Conservation (phyloP, 306 rosid species). For the Abrus precatorius region DNA sequence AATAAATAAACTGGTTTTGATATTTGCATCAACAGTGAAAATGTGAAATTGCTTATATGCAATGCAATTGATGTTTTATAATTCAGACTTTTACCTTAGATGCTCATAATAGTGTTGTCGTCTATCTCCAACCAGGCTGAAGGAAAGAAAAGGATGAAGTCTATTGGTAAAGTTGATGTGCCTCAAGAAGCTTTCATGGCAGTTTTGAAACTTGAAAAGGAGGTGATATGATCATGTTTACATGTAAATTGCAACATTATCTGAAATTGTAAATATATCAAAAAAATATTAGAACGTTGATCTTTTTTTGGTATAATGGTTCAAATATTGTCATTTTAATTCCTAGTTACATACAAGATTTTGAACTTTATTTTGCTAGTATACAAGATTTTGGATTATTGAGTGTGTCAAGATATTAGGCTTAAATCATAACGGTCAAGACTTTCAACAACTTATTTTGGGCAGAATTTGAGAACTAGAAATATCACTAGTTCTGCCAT, state of each 20-base stretch:
- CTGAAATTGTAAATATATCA: constrained; percentile 47
- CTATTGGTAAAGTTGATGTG: constrained; percentile 92
- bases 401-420: not conserved
- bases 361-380: not conserved
- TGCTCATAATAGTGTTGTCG: constrained; percentile 18
- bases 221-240: constrained; percentile 66
- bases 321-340: constrained; percentile 18
- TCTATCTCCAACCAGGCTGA: constrained; percentile 68
- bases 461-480: not conserved
- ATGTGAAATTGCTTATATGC: constrained; percentile 4
- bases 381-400: not conserved
- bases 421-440: not conserved
- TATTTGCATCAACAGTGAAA: constrained; percentile 20
- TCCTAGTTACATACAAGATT: constrained; percentile 24
- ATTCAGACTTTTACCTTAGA: constrained; percentile 23
- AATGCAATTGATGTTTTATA: constrained; percentile 2
- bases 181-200: constrained; percentile 99
- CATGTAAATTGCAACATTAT: constrained; percentile 44
- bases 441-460: not conserved
- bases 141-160: constrained; percentile 97
- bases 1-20: constrained; percentile 14
- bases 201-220: constrained; percentile 94
- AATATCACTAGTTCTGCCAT: not conserved
- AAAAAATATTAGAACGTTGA: constrained; percentile 25
- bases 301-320: constrained; percentile 40